Evolutionary conservation across 78 protist genomes (phyloP), one percentile per base, ranked within the genome.

Genomic region (Cavenderia fasciculata): DNA sequence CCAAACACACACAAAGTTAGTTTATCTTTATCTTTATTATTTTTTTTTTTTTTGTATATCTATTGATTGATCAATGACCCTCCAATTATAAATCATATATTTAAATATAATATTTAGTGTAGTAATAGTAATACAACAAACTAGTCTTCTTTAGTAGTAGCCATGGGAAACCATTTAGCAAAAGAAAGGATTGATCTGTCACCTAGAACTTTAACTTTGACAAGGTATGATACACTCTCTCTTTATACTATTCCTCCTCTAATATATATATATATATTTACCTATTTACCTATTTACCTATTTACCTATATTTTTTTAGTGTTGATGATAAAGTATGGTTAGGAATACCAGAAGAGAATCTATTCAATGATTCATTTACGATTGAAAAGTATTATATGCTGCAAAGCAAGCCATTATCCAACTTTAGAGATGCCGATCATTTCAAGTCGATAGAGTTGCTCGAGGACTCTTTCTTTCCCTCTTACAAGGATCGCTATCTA

Each of bases 251-350:
- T 44, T 44, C 10, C 6, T 44, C 10, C 10, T 44, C 6, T 11
- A 44, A 44, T 44, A 10, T 6, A 10, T 6, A 10, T 44, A 10
- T 44, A 44, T 10, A 11, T 44, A 11, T 10, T 11, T 44, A 44
- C 49, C 49, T 44, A 11, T 44, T 44, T 11, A 44, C 6, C 6
- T 10, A 44, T 11, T 10, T 11, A 44, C 49, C 49, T 11, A 44
- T 44, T 44, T 44, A 44, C 49, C 6, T 27, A 3, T 21, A 27
- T 3, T 6, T 57, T 27, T 4, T 23, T 63, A 82, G 90, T 65
- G 78, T 87, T 41, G 93, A 87, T 70, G 93, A 87, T 52, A 87
- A 87, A 27, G 87, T 77, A 19, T 87, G 93, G 93, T 46, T 87
- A 14, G 93, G 86, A 29, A 77, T 87, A 68, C 85, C 85, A 19